Evolutionary conservation across 768 basidiomycete genomes (phyloP).

Genomic region (Lyophyllum shimeji): DNA sequence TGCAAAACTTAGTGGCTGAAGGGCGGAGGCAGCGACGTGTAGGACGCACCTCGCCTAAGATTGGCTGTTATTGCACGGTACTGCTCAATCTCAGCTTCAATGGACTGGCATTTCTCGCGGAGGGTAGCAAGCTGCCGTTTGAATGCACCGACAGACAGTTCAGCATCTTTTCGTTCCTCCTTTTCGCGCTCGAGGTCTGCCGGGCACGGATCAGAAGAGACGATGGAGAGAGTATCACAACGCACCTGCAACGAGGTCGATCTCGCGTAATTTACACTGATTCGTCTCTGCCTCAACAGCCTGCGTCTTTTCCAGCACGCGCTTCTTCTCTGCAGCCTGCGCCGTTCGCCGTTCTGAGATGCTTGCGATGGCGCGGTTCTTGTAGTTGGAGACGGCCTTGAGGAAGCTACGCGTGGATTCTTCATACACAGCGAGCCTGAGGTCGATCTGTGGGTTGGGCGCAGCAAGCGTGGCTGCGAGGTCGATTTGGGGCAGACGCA

Average conservation of each 20-base stretch:
- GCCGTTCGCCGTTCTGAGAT: slow-evolving; percentile 66
- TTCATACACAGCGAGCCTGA: slow-evolving; percentile 60
- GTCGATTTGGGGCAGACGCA: slow-evolving; percentile 57
- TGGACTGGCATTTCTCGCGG: slow-evolving; percentile 53
- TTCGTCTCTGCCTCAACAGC: slow-evolving; percentile 69
- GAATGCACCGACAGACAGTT: slow-evolving; percentile 56
- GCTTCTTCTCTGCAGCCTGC: slow-evolving; percentile 64
- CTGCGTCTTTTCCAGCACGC: slow-evolving; percentile 57
- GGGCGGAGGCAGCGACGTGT: neutral
- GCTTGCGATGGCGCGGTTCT: slow-evolving; percentile 64
- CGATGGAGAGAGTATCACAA: slow-evolving; percentile 5
- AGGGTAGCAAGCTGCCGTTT: slow-evolving; percentile 67
- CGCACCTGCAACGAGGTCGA: slow-evolving; percentile 77
- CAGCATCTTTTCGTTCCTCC: slow-evolving; percentile 71
- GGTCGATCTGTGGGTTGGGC: slow-evolving; percentile 61
- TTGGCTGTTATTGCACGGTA: slow-evolving; percentile 61
- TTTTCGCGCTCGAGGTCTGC: slow-evolving; percentile 68
- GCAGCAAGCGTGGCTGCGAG: slow-evolving; percentile 56
- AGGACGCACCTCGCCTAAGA: slow-evolving; percentile 58
- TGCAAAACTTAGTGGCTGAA: neutral
- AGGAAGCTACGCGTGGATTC: slow-evolving; percentile 70
- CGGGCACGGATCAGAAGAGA: neutral
- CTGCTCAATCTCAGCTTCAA: slow-evolving; percentile 74
- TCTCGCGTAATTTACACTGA: slow-evolving; percentile 75
- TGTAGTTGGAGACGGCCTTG: slow-evolving; percentile 70